Base-by-base conservation (phyloP, 75 land plant genomes). In the Pseudotsuga menziesii region DNA sequence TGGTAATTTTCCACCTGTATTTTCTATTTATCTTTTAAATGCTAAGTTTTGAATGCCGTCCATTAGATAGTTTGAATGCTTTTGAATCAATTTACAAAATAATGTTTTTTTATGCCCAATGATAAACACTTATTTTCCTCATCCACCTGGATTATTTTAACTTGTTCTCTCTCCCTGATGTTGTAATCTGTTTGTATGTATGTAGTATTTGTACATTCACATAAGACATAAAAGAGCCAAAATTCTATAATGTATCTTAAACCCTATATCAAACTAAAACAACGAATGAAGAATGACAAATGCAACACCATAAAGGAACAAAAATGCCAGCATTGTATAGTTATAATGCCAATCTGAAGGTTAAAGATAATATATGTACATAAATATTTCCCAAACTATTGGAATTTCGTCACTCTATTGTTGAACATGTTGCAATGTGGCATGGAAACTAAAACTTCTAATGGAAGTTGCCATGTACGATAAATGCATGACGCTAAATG, bases 341-440 rank as follows among this genome's bases (percentile, higher is more conserved):
- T 86, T 78, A 57, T 94, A 94, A 26, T 94, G 97, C 97, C 97
- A 94, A 85, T 92, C 95, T 48, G 97, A 95, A 27, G 97, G 92
- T 75, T 94, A 90, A 17, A 94, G 93, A 41, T 92, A 92, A 80
- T 94, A 94, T 48, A 92, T 83, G 79, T 94, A 94, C 29, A 94
- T 82, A 23, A 94, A 91, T 91, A 94, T 88, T 82, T 90, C 91
- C 97, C 97, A 94, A 3, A 94, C 93, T 93, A 94, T 94, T 39
- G 97, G 97, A 11, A 93, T 94, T 78, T 94, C 97, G 80, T 94
- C 97, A 79, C 95, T 88, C 83, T 92, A 93, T 59, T 92, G 97
- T 76, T 83, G 86, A 73, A n/a, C n/a, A n/a, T n/a, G n/a, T n/a
- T n/a, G n/a, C n/a, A n/a, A n/a, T n/a, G n/a, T n/a, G n/a, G n/a